Evolutionary conservation across 164 flowering plant genomes (phyloP), one percentile per base, ranked within the genome.

Genomic region (Liquidambar formosana): DNA sequence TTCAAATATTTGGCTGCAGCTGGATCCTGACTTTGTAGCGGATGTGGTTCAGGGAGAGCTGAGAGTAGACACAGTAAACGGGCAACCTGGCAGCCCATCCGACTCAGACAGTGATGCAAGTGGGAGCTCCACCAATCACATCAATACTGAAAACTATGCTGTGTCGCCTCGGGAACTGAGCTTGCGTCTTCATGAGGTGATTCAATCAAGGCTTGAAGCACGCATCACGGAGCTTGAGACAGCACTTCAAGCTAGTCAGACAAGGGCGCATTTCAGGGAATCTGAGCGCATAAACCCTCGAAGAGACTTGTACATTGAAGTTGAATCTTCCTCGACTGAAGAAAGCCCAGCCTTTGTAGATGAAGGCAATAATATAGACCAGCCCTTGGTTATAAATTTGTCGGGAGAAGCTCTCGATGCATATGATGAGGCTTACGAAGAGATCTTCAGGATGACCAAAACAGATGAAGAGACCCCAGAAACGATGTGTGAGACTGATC

Each of bases 121-220:
- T 28, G 44, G 59, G 3, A 38, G 70, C 19, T 76, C 70, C 13
- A 68, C 75, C 66, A 41, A 38, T 64, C 59, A 67, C 25, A n/a
- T 51, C 2, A 64, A 67, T 4, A 33, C 79, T 38, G 61, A 38
- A 27, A 76, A 76, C 52, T 75, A 60, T 68, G 83, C 88, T 3
- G 92, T 89, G 13, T 87, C 90, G 16, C 92, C 97, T 45, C 68
- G 70, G 61, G 89, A 89, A 62, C 82, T 92, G 59, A 87, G 87
- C 73, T 53, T 89, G 75, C 91, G 88, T 5, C 76, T 92, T 18
- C 94, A 87, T 56, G 86, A 89, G 72, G 84, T 87, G 69, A 80
- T 92, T 71, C 82, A 85, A 70, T 83, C 88, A 61, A 82, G 89
- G 76, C 85, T 92, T 25, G 87, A 85, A 79, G 78, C 80, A 25